Base-by-base conservation (phyloP, 495 filamentous ascomycete genomes). In the Extremus antarcticus region DNA sequence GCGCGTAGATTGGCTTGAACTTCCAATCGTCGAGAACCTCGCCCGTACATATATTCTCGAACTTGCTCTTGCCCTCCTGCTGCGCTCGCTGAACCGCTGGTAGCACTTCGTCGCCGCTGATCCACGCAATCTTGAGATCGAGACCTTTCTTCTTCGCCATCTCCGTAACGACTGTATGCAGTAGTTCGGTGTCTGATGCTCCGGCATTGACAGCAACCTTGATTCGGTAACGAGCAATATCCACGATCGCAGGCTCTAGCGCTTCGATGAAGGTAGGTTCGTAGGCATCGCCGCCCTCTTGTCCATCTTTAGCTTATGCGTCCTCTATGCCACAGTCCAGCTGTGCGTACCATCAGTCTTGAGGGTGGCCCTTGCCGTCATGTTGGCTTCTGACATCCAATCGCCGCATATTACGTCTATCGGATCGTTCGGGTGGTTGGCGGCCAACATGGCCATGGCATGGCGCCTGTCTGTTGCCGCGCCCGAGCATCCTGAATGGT, bases 171-270 rank as follows among this genome's bases (percentile, higher is more conserved):
- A 66, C 74, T 21, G 76, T 62, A 41, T 71, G 69, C 1, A 81
- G 67, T 17, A 65, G 67, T 61, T 75, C 59, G 0, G 76, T 76
- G 59, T 80, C 77, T 0, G 68, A 63, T 4, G 74, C 77, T 0
- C 79, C 79, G 25, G 78, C 79, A 70, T 83, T 83, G 50, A 79
- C 78, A 15, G 75, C 78, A 8, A 83, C 47, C 55, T 77, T 79
- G 60, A 82, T 81, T 0, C 68, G 57, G 54, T 79, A 53, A 47
- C 72, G 72, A 0, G 77, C 73, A 43, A 83, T 59, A 59, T 79
- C 59, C 2, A 64, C 63, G 10, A 81, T 59, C 0, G 78, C 76
- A 3, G 78, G 78, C 50, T 76, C 69, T 19, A 81, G 59, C 4
- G 73, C 69, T 54, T 78, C 69, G 32, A 81, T 66, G 60, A 81